Evolutionary conservation across 225 moss, liverwort and hornwort genomes (phyloP).

Genomic region (Pseudisothecium myosuroides): DNA sequence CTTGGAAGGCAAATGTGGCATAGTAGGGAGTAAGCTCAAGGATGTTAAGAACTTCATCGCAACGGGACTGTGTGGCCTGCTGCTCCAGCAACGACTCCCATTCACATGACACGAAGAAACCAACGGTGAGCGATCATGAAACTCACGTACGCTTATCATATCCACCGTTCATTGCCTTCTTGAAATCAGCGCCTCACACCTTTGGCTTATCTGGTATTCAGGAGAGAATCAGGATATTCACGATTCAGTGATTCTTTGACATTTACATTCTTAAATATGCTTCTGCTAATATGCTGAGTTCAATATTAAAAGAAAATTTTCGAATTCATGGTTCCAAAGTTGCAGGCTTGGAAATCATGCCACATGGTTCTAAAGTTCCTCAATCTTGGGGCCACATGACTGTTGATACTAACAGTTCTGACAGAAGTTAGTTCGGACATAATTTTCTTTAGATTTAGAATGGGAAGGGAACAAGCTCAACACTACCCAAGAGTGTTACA

Average conservation of each 20-base stretch:
- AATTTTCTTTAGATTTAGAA: not conserved
- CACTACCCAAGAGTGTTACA: not conserved
- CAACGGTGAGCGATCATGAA: conserved; percentile 1
- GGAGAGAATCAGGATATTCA: not conserved
- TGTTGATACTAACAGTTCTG: not conserved
- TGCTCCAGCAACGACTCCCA: conserved; percentile 5
- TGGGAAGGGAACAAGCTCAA: not conserved
- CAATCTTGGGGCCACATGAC: not conserved
- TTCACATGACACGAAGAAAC: not conserved
- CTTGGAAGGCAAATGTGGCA: not conserved
- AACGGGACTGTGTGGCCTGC: conserved; percentile 7
- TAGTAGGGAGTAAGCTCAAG: conserved; percentile 7
- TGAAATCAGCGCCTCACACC: not conserved
- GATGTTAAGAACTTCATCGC: not conserved
- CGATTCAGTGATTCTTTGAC: not conserved
- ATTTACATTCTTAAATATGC: not conserved
- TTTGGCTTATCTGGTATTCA: not conserved
- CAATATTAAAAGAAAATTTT: not conserved
- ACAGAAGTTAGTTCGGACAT: not conserved
- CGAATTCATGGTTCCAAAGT: not conserved
- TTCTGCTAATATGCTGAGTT: not conserved
- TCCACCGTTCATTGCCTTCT: not conserved
- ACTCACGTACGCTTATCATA: not conserved
- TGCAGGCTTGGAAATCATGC: not conserved
- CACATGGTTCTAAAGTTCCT: not conserved